Evolutionary conservation across 257 asterid species (phyloP).

Genomic region (Lycium barbarum): DNA sequence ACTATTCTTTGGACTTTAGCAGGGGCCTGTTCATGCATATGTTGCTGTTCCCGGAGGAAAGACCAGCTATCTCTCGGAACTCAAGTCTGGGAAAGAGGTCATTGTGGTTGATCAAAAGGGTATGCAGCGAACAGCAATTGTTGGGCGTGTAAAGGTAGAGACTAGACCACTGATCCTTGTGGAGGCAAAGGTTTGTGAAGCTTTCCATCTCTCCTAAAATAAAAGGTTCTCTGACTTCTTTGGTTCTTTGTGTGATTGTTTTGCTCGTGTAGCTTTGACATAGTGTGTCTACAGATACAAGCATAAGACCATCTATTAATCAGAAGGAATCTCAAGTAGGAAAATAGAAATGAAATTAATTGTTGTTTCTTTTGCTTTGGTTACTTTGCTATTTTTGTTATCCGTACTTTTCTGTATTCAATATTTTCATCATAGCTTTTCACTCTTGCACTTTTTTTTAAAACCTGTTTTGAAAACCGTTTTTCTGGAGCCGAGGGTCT

Average conservation of each 20-base stretch:
- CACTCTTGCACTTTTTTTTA: no score
- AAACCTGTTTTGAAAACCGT: no score
- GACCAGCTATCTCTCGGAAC: conserved; percentile 84
- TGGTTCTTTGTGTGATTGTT: neutral
- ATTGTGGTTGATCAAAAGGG: conserved; percentile 74
- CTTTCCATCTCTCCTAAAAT: neutral
- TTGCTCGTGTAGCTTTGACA: neutral
- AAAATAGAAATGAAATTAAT: neutral
- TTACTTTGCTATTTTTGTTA: no score
- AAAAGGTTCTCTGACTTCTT: neutral
- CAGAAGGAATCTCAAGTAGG: neutral
- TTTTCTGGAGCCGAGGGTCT: no score
- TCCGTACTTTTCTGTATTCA: no score
- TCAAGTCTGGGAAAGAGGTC: conserved; percentile 82
- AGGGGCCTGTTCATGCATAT: conserved; percentile 92
- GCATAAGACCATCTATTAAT: neutral
- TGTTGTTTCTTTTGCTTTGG: neutral
- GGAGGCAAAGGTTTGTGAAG: conserved; percentile 72
- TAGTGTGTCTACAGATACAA: neutral
- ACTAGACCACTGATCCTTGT: conserved; percentile 79
- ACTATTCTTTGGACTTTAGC: conserved; percentile 33
- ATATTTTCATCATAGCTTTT: no score
- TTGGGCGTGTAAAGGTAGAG: conserved; percentile 93
- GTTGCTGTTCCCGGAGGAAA: conserved; percentile 81
- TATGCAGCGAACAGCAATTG: conserved; percentile 72